A percentile compares a stretch with the other conserved stretches of the same genome.
Conservation (phyloP, 2,329 filamentous ascomycete species). For the Fusarium bulbicola region DNA sequence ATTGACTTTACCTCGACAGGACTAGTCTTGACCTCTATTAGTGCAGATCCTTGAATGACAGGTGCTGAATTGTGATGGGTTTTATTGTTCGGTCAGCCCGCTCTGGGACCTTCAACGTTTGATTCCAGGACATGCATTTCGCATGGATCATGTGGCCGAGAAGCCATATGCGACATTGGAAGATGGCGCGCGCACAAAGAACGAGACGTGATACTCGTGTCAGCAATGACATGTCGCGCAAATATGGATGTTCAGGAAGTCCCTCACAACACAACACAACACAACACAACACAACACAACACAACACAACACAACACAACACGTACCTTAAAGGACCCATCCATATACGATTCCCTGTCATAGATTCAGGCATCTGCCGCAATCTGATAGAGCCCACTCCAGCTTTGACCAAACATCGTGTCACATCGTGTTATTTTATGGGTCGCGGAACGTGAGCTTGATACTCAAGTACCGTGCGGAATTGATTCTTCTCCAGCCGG, state of each 20-base stretch:
- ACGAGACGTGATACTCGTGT: not conserved
- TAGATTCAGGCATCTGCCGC: slow-evolving; percentile 23
- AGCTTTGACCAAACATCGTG: slow-evolving; percentile 5
- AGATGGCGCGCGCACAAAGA: not conserved
- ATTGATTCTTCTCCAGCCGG: not conserved
- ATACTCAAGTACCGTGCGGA: not conserved
- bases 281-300: too few relatives aligned
- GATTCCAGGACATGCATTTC: too few relatives aligned
- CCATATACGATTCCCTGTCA: slow-evolving; percentile 14
- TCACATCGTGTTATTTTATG: slow-evolving; percentile 15
- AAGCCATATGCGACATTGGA: not conserved
- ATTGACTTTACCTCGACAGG: slow-evolving; percentile 26
- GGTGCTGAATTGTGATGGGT: slow-evolving; percentile 1
- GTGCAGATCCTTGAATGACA: slow-evolving; percentile 23
- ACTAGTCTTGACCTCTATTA: slow-evolving; percentile 23
- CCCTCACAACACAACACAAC: not conserved
- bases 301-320: not conserved
- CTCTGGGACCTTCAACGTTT: slow-evolving; percentile 3
- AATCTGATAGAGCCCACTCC: slow-evolving; percentile 9
- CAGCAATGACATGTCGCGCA: not conserved
- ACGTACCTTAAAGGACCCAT: slow-evolving; percentile 5
- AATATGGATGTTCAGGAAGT: not conserved
- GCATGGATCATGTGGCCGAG: too few relatives aligned
- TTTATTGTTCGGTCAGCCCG: slow-evolving; percentile 4
- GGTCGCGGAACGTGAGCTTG: slow-evolving; percentile 1